A percentile compares a stretch with the other conserved stretches of the same genome.
These are phyloP conservation scores for Apiospora rasikravindrae DNA, from an alignment of 2,329 filamentous ascomycete species.

Conservation along the genomic window DNA sequence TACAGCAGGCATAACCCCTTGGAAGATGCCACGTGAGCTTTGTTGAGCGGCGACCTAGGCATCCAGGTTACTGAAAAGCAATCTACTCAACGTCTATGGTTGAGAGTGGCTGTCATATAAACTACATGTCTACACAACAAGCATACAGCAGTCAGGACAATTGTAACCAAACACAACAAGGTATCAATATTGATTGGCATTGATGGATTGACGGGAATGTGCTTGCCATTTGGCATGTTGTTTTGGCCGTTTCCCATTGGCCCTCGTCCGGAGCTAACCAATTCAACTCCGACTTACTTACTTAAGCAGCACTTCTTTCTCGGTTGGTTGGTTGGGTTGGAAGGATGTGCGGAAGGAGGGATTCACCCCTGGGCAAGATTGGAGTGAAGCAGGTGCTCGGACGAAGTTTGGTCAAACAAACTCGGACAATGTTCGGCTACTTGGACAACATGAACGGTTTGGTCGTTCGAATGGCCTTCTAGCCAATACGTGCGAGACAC, in stretches of 20 bases:
- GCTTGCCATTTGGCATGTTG: background rate
- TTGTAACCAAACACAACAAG: background rate
- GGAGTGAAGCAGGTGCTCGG: slow-evolving; percentile 1
- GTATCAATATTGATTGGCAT: background rate
- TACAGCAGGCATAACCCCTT: background rate
- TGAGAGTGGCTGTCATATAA: background rate
- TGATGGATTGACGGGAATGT: background rate
- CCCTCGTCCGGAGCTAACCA: too few species aligned
- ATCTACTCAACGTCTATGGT: background rate
- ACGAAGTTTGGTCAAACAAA: background rate
- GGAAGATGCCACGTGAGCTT: background rate
- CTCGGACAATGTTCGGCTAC: background rate
- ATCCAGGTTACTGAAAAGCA: too few species aligned
- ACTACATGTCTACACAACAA: background rate
- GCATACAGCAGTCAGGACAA: background rate
- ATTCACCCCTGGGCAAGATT: background rate
- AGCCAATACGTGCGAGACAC: background rate
- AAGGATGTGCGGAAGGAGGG: background rate
- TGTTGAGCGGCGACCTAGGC: too few species aligned
- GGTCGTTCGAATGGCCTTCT: background rate
- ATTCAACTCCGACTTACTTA: background rate
- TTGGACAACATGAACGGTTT: background rate
- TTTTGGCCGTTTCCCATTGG: too few species aligned
- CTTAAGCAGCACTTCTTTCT: too few species aligned
- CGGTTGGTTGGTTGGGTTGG: too few species aligned